A percentile compares a stretch with the other conserved stretches of the same genome.
Conservation (phyloP, 257 asterid genomes). For the Verbascum thapsus region DNA sequence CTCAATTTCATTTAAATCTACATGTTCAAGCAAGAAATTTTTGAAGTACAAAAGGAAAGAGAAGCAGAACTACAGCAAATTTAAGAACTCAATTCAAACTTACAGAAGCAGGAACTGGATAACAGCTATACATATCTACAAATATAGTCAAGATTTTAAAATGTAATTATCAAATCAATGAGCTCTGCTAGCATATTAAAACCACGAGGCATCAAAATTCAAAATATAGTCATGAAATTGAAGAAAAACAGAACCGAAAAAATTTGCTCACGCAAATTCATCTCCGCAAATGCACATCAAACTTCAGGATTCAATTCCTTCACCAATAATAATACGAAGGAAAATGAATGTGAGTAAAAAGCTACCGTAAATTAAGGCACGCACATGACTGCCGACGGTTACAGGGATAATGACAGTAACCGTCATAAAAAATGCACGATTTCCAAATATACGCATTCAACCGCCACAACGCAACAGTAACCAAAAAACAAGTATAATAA, state of each 20-base stretch:
- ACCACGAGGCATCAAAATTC: conserved; percentile 15
- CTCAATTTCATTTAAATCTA: conserved; percentile 23
- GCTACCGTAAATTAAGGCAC: conserved; percentile 25
- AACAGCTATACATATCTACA: conserved; percentile 10
- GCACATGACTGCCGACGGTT: conserved; percentile 39
- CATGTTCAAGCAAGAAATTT: neutral
- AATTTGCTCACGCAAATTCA: conserved; percentile 11
- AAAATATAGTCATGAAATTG: neutral
- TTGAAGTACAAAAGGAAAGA: neutral
- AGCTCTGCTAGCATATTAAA: neutral
- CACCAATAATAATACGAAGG: neutral
- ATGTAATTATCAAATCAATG: neutral
- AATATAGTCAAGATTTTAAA: neutral
- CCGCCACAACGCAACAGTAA: conserved; percentile 22
- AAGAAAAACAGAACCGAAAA: neutral
- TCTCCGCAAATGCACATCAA: conserved; percentile 26
- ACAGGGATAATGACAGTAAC: conserved; percentile 31
- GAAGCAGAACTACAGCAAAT: conserved; percentile 1
- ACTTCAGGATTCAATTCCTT: conserved; percentile 8
- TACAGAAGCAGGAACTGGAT: neutral
- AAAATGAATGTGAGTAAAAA: neutral
- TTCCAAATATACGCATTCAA: conserved; percentile 29
- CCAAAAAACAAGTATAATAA: neutral
- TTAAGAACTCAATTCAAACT: conserved; percentile 16
- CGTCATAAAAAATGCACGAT: conserved; percentile 35